These are phyloP conservation scores for Gossypium anomalum DNA, from an alignment of 345 rosid genomes.

Conservation along the genomic window DNA sequence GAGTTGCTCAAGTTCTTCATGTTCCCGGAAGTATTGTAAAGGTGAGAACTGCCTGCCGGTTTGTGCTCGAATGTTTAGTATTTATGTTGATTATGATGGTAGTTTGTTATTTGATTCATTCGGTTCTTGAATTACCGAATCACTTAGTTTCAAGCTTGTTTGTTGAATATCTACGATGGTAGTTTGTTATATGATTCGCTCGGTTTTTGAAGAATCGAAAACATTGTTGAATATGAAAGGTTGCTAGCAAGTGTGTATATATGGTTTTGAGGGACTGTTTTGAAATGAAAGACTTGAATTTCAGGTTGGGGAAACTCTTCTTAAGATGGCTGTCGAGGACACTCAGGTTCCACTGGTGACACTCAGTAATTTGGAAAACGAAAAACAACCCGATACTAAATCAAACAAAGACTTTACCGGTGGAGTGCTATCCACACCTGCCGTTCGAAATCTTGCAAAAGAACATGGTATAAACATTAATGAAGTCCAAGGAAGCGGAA, in stretches of 20 bases:
- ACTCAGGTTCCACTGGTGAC: slow-evolving; percentile 26
- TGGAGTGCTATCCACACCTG: slow-evolving; percentile 66
- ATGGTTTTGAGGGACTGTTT: background rate
- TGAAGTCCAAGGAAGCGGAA: slow-evolving; percentile 63
- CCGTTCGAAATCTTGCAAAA: slow-evolving; percentile 77
- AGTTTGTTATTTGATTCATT: background rate
- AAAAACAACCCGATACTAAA: slow-evolving; percentile 24
- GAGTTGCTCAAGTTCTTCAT: slow-evolving; percentile 50
- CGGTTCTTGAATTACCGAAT: background rate
- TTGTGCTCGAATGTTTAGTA: background rate
- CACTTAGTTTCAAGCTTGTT: background rate
- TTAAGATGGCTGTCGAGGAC: slow-evolving; percentile 58
- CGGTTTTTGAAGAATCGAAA: background rate
- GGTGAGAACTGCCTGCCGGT: slow-evolving; percentile 30
- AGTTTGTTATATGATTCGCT: background rate
- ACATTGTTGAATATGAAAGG: background rate
- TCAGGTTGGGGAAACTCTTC: slow-evolving; percentile 92
- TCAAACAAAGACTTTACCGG: slow-evolving; percentile 25
- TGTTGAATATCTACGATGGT: background rate
- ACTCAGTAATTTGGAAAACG: slow-evolving; percentile 21
- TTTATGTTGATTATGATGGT: slow-evolving; percentile 3
- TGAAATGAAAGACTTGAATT: background rate
- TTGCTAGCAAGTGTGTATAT: background rate
- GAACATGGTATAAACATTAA: slow-evolving; percentile 57
- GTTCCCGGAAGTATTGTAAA: slow-evolving; percentile 81